These are phyloP conservation scores for Hortiboletus campestris DNA, from an alignment of 768 basidiomycete species.

Conservation along the genomic window DNA sequence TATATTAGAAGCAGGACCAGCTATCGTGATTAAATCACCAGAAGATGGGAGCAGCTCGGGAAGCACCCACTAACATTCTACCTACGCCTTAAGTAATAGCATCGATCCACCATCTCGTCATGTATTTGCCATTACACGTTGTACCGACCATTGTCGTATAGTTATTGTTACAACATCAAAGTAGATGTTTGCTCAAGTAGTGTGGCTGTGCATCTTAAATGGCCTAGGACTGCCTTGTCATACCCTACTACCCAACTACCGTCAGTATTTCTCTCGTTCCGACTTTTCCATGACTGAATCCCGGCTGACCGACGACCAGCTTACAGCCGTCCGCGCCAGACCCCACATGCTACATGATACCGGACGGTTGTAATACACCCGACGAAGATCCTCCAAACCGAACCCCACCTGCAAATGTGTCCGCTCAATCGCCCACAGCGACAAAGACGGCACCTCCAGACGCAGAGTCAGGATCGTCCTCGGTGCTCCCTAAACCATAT, in stretches of 20 bases:
- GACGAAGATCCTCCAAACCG: conserved; percentile 10
- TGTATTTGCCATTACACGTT: conserved; percentile 16
- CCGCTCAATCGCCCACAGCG: conserved; percentile 11
- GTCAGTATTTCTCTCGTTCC: conserved; percentile 2
- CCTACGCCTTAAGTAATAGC: conserved; percentile 9
- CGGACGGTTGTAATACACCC: conserved; percentile 12
- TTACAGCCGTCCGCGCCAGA: neutral
- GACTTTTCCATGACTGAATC: neutral
- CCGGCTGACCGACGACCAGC: neutral
- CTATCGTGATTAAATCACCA: conserved; percentile 43
- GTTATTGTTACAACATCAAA: neutral
- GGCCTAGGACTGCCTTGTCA: neutral
- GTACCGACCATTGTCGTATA: conserved; percentile 10
- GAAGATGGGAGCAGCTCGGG: conserved; percentile 25
- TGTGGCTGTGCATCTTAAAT: conserved; percentile 6
- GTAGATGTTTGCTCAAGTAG: neutral
- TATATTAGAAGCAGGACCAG: conserved; percentile 73
- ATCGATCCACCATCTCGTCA: conserved; percentile 2
- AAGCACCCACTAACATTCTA: conserved; percentile 21
- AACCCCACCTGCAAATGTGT: conserved; percentile 18
- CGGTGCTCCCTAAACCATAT: neutral
- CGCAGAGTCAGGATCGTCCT: conserved; percentile 4
- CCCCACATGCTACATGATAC: conserved; percentile 33
- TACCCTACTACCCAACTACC: neutral
- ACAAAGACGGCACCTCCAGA: conserved; percentile 8